Conservation (phyloP, 257 asterid species). For the Fraxinus cuspidata region DNA sequence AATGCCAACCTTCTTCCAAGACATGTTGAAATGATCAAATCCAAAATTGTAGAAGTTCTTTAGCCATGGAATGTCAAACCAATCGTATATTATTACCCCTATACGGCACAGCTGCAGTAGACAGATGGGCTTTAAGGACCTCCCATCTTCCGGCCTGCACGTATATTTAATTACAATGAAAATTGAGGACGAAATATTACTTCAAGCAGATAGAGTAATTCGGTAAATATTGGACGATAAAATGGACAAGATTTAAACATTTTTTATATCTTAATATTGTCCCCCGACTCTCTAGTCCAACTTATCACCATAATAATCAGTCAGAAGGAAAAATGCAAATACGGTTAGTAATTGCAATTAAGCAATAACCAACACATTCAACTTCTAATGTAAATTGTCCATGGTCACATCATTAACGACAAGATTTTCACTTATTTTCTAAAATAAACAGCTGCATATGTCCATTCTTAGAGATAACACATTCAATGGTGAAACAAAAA, state of each 20-base stretch:
- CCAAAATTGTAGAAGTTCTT: conserved; percentile 87
- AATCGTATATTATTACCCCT: conserved; percentile 83
- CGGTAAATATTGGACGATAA: background rate
- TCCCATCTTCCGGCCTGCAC: conserved; percentile 85
- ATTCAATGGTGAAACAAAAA: background rate
- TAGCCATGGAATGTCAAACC: conserved; percentile 83
- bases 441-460: background rate
- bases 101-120: conserved; percentile 87
- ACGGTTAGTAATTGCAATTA: no score
- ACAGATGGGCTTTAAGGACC: conserved; percentile 71
- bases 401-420: background rate
- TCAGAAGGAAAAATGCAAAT: background rate
- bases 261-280: background rate
- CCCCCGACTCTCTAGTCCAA: background rate
- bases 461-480: background rate
- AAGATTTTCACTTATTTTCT: background rate
- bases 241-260: background rate
- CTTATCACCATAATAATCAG: background rate
- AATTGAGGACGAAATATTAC: background rate
- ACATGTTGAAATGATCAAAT: conserved; percentile 89
- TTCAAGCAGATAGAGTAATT: background rate
- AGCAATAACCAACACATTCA: background rate
- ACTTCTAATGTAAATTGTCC: background rate
- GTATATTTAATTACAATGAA: conserved; percentile 4
- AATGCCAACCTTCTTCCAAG: conserved; percentile 69